Evolutionary conservation across 129 eudicot species (phyloP).

Genomic region (Arctium lappa): DNA sequence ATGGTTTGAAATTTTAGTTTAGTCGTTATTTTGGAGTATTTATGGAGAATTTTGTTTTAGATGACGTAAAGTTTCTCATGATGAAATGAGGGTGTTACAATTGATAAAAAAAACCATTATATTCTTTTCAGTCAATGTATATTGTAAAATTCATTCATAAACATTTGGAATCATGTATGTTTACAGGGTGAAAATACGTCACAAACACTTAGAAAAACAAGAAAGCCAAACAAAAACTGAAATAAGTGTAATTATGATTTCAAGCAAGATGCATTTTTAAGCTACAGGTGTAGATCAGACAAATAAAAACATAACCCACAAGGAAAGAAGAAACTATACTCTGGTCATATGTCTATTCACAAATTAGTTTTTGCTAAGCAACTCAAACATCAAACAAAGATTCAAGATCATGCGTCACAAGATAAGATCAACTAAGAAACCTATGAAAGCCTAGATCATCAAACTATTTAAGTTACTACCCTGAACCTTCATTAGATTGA

Average conservation of each 20-base stretch:
- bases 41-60: no score
- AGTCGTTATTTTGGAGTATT: no score
- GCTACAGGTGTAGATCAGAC: neutral
- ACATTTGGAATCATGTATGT: neutral
- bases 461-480: no score
- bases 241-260: neutral
- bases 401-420: no score
- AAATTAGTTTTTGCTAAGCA: constrained; percentile 38
- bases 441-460: no score
- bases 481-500: no score
- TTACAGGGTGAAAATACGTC: neutral
- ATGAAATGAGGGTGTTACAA: no score
- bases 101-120: no score
- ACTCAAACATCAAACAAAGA: neutral
- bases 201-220: neutral
- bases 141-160: neutral
- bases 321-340: neutral
- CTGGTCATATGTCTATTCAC: constrained; percentile 54
- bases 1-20: no score
- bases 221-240: neutral
- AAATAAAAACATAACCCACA: neutral
- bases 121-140: no score
- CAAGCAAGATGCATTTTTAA: neutral
- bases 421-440: no score
- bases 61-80: no score